A percentile compares a stretch with the other conserved stretches of the same genome.
These are phyloP conservation scores for Podospora fimiseda DNA, from an alignment of 495 filamentous ascomycete genomes.

Conservation along the genomic window DNA sequence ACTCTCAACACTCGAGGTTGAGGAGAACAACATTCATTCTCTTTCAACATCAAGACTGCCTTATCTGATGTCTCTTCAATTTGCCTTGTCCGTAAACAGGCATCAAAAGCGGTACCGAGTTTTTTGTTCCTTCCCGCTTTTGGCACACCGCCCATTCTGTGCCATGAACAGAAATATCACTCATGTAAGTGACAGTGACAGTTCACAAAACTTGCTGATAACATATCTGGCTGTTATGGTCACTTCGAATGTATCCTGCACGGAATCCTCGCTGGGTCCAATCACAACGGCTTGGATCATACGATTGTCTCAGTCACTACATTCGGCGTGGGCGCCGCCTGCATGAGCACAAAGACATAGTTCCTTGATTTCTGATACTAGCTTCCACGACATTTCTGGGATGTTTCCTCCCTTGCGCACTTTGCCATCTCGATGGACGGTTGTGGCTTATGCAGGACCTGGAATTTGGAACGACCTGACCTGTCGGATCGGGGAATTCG, in stretches of 20 bases:
- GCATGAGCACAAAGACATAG: neutral
- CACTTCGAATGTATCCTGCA: neutral
- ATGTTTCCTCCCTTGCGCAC: slow-evolving; percentile 23
- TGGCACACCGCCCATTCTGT: neutral
- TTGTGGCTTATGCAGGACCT: slow-evolving; percentile 23
- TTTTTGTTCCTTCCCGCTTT: no score
- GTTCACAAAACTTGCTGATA: neutral
- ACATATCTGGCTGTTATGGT: neutral
- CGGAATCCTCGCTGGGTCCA: neutral
- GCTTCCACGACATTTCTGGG: neutral
- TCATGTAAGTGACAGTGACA: neutral
- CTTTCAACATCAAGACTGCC: no score
- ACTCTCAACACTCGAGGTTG: no score
- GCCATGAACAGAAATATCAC: neutral
- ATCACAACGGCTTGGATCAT: neutral
- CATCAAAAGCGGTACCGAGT: neutral
- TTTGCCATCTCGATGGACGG: neutral
- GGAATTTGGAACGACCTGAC: neutral
- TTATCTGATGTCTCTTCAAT: no score
- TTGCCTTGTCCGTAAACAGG: no score
- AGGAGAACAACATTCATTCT: no score
- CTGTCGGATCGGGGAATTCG: no score
- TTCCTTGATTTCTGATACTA: neutral
- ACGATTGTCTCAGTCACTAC: neutral
- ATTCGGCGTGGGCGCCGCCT: neutral